Conservation (phyloP, 2,329 filamentous ascomycete genomes). For the Aspergillus alliaceus region DNA sequence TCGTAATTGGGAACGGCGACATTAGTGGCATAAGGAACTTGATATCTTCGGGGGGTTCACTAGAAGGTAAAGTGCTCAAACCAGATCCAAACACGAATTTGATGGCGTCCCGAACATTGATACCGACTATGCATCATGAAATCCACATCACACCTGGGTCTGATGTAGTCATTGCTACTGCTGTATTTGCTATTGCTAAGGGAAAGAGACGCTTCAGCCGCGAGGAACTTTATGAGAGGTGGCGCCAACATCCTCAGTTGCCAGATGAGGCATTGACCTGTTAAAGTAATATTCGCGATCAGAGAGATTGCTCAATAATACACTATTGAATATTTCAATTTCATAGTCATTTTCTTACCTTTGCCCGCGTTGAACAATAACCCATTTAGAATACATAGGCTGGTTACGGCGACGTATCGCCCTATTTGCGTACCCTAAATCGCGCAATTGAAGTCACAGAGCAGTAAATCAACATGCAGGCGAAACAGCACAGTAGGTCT, state of each 20-base stretch:
- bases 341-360: too few species aligned
- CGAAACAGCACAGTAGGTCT: too few species aligned
- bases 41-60: background rate
- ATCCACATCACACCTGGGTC: background rate
- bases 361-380: too few species aligned
- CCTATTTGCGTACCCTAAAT: too few species aligned
- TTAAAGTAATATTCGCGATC: background rate
- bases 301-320: too few species aligned
- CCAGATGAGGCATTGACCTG: background rate
- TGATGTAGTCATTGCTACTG: background rate
- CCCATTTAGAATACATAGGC: too few species aligned
- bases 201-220: background rate
- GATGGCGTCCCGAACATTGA: slow-evolving; percentile 3
- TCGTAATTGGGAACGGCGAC: background rate
- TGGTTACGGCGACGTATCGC: too few species aligned
- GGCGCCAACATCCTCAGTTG: background rate
- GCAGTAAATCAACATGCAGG: too few species aligned
- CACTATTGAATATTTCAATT: too few species aligned
- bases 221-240: background rate
- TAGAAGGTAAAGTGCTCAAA: background rate
- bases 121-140: slow-evolving; percentile 1
- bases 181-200: background rate
- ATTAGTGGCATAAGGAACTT: background rate
- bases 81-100: slow-evolving; percentile 13
- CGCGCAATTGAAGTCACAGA: too few species aligned